Base-by-base conservation (phyloP, 495 filamentous ascomycete genomes). In the Talaromyces nanjingensis region DNA sequence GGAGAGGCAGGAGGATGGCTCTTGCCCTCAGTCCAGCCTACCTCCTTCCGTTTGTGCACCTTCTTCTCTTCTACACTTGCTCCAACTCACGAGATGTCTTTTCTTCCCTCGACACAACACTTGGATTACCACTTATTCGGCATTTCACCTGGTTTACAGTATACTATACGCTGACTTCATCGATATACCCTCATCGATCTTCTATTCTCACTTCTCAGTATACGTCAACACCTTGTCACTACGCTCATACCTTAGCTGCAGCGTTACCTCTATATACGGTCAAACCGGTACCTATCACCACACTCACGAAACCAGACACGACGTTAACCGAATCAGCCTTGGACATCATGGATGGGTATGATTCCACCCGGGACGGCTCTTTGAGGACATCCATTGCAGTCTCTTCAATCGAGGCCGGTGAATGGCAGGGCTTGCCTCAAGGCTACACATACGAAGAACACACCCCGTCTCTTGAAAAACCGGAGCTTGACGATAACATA, bases 401-500 rank as follows among this genome's bases (percentile, higher is more conserved):
- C 52, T 27, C 22, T 29, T 14, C 52, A 7, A 9, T 29, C 9
- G 22, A 55, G 25, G 3, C 24, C 12, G 12, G 22, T 20, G 52
- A 24, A 24, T 11, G 49, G 20, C 49, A 14, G 18, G 20, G 8
- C 11, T 20, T 55, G 7, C 52, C 52, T 24, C 22, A 29, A 14
- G 25, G 52, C 37, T 42, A 42, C 37, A 42, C 37, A 12, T 55
- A 25, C 52, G 20, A 65, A 74, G 24, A 73, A 29, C 20, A 69
- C 62, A 75, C 70, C 54, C 49, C 62, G 37, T 29, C 49, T 8
- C 78, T 74, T 16, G 80, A 79, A 11, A 83, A 89, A 14, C 86
- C 89, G 49, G 86, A 89, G 45, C 83, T 88, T 24, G 84, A 87
- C 65, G 86, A 88, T 76, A 86, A 91, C 69, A 89, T 96, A 63